A percentile compares a stretch with the other conserved stretches of the same genome.
phyloP scores from a whole-genome alignment of 306 rosid genomes.

The Lathyrus oleraceus region DNA sequence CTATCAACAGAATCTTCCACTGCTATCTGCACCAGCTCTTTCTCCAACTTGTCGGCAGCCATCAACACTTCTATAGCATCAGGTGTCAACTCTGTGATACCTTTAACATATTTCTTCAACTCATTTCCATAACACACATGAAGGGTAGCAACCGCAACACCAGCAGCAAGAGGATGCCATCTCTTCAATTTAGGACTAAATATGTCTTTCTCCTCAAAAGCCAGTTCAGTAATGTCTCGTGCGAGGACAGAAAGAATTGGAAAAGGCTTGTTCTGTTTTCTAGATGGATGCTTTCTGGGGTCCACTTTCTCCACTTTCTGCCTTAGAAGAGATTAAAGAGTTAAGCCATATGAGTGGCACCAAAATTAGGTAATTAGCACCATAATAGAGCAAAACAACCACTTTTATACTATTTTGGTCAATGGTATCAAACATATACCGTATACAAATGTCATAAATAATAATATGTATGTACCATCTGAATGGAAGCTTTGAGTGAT shows the following conservation, averaged over 20 bases:
- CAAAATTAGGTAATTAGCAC: slow-evolving; percentile 13
- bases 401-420: slow-evolving; percentile 12
- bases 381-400: not conserved
- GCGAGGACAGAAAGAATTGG: slow-evolving; percentile 72
- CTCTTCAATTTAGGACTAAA: slow-evolving; percentile 81
- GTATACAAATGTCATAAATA: slow-evolving; percentile 33
- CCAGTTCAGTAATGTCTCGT: slow-evolving; percentile 63
- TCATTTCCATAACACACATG: slow-evolving; percentile 85
- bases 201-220: slow-evolving; percentile 67
- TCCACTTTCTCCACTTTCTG: slow-evolving; percentile 74
- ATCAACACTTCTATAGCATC: slow-evolving; percentile 72
- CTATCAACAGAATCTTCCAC: slow-evolving; percentile 89
- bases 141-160: slow-evolving; percentile 83
- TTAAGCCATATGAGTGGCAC: slow-evolving; percentile 38
- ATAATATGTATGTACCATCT: slow-evolving; percentile 11
- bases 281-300: slow-evolving; percentile 50
- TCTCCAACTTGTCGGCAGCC: slow-evolving; percentile 94
- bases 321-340: slow-evolving; percentile 42
- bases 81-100: slow-evolving; percentile 73
- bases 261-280: slow-evolving; percentile 56
- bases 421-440: slow-evolving; percentile 27
- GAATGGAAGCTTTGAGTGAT: slow-evolving; percentile 31
- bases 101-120: slow-evolving; percentile 66
- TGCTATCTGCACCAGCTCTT: slow-evolving; percentile 93
- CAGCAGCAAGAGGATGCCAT: slow-evolving; percentile 90